These are phyloP conservation scores for Sporisorium reilianum DNA, from an alignment of 1,284 basidiomycete species.

Conservation along the genomic window DNA sequence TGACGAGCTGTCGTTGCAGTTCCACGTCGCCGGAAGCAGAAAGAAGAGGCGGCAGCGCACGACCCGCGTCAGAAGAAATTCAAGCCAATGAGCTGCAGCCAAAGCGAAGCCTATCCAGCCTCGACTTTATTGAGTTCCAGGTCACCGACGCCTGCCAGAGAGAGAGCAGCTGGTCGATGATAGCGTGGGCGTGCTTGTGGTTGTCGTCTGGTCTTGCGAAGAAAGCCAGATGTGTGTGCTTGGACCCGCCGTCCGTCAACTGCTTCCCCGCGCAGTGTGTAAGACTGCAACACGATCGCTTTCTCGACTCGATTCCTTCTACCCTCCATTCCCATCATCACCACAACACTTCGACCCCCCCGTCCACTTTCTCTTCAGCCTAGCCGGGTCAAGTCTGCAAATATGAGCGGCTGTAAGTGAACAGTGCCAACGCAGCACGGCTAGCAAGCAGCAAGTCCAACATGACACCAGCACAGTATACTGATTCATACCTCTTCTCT, in stretches of 20 bases:
- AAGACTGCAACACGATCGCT: constrained; percentile 8
- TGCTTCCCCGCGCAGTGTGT: constrained; percentile 2
- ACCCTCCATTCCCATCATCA: constrained; percentile 7
- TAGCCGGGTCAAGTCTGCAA: constrained; percentile 40
- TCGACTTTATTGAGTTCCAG: not conserved
- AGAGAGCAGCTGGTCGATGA: not conserved
- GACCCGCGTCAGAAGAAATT: constrained; percentile 29
- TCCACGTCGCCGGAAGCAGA: constrained; percentile 51
- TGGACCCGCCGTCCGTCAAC: constrained; percentile 6
- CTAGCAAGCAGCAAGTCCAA: not conserved
- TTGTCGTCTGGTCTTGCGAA: not conserved
- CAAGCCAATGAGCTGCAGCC: constrained; percentile 17
- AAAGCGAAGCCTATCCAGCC: not conserved
- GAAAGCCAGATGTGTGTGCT: constrained; percentile 2
- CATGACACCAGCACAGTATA: not conserved
- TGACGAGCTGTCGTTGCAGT: constrained; percentile 2
- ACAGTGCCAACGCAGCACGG: not conserved
- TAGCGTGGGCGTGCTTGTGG: constrained; percentile 3
- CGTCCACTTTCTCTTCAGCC: constrained; percentile 2
- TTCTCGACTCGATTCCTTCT: constrained; percentile 1
- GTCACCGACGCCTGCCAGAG: not conserved
- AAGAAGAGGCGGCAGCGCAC: constrained; percentile 20
- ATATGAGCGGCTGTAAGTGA: constrained; percentile 52
- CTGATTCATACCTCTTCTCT: constrained; percentile 8
- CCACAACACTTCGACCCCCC: constrained; percentile 4